Evolutionary conservation across 2,329 filamentous ascomycete species (phyloP), one percentile per base, ranked within the genome.

Genomic region (Pseudofabraea citricarpa): DNA sequence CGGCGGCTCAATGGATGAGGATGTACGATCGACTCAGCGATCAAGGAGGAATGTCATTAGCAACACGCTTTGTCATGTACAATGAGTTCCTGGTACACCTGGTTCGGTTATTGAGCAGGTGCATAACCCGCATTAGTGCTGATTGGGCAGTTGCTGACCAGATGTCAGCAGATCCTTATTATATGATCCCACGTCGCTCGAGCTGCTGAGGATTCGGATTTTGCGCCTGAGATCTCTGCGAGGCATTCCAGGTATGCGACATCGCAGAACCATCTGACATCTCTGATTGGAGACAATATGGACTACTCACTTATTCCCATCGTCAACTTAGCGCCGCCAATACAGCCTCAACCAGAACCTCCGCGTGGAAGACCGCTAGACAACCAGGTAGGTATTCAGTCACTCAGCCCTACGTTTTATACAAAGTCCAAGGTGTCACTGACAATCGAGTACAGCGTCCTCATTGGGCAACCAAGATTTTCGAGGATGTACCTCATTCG

Each of bases 381-480:
- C 21, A 45, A 54, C n/a, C 56, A 59, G 51, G 58, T 61, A 46
- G 41, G 36, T n/a, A n/a, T n/a, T n/a, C n/a, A n/a, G n/a, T n/a
- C n/a, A n/a, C n/a, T n/a, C 36, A 36, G 24, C 36, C 41, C 42
- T 36, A 20, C 39, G 45, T 24, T 26, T 23, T 42, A 6, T 13
- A 20, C 36, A 22, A n/a, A 24, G 16, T 29, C 31, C 37, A 44
- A 23, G 29, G 32, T 37, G 40, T 46, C 38, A 36, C 46, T 52
- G 33, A 56, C 47, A 40, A 44, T 36, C 37, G 48, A 47, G 43
- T 3, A 26, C 35, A 80, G 75, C 64, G 64, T 39, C 61, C 67
- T 4, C 78, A 83, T 54, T 83, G 79, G 79, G 76, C 78, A 5
- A 72, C 80, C 51, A 69, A 75, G 31, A 78, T 83, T 19, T 82